Evolutionary conservation across 768 basidiomycete genomes (phyloP).

Genomic region (Daedaleopsis sinensis): DNA sequence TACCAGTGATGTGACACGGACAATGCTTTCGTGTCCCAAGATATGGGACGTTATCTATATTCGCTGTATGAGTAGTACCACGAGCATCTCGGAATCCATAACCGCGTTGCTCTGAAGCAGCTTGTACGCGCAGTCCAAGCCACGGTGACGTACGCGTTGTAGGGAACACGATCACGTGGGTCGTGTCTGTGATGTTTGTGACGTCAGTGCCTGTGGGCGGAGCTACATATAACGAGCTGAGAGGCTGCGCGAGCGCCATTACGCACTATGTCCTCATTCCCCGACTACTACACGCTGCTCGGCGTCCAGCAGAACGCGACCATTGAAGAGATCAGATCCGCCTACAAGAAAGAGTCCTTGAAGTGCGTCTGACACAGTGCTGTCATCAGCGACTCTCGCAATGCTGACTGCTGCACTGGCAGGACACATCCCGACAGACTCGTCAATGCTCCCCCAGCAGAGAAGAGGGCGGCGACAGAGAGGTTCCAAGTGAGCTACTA

Average conservation of each 20-base stretch:
- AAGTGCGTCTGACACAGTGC: slow-evolving; percentile 44
- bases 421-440: slow-evolving; percentile 92
- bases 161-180: slow-evolving; percentile 18
- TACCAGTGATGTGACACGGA: slow-evolving; percentile 3
- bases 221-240: slow-evolving; percentile 11
- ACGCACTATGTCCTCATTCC: slow-evolving; percentile 68
- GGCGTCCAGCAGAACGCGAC: slow-evolving; percentile 56
- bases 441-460: slow-evolving; percentile 65
- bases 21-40: slow-evolving; percentile 5
- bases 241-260: background rate
- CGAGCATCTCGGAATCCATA: background rate
- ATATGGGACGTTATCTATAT: slow-evolving; percentile 20
- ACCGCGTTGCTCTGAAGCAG: background rate
- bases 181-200: slow-evolving; percentile 19
- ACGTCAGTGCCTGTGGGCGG: slow-evolving; percentile 12
- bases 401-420: slow-evolving; percentile 38
- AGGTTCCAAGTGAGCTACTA: slow-evolving; percentile 67
- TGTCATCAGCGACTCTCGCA: no score
- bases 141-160: background rate
- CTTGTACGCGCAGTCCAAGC: background rate
- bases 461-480: slow-evolving; percentile 79
- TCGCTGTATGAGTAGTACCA: background rate
- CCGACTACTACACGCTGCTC: slow-evolving; percentile 79
- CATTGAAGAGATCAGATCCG: slow-evolving; percentile 71
- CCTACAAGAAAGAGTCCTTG: slow-evolving; percentile 80